phyloP scores from a whole-genome alignment of 2,329 filamentous ascomycete genomes.

The Capronia americana region DNA sequence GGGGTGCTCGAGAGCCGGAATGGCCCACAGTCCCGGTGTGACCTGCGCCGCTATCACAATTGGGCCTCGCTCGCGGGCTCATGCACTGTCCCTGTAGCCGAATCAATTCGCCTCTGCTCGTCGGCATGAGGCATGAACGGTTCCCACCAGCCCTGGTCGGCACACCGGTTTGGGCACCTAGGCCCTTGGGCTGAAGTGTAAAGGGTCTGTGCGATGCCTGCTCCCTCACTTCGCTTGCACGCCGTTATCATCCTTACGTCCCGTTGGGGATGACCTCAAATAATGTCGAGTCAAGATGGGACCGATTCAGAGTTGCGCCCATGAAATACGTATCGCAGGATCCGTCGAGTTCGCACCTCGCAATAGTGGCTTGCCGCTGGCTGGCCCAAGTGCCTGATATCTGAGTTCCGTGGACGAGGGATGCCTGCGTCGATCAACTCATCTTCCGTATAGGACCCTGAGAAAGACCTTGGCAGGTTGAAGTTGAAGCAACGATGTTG shows the following conservation, averaged over 20 bases:
- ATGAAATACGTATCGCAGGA: background rate
- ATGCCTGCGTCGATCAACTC: slow-evolving; percentile 5
- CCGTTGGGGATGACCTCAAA: background rate
- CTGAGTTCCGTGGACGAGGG: background rate
- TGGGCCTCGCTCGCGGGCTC: background rate
- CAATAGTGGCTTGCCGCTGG: background rate
- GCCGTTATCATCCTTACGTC: background rate
- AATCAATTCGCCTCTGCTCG: slow-evolving; percentile 9
- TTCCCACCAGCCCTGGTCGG: slow-evolving; percentile 23
- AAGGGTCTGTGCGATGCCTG: background rate
- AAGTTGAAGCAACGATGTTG: background rate
- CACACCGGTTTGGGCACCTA: slow-evolving; percentile 2
- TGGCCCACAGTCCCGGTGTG: background rate
- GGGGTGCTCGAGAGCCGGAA: background rate
- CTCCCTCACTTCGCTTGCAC: background rate
- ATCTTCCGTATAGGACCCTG: background rate
- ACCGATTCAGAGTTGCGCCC: background rate
- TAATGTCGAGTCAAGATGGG: background rate
- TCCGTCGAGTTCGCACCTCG: background rate
- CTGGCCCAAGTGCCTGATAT: background rate
- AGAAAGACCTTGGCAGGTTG: background rate
- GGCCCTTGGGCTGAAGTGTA: background rate
- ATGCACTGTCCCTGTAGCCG: slow-evolving; percentile 2
- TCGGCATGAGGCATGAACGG: slow-evolving; percentile 35
- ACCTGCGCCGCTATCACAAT: slow-evolving; percentile 7